phyloP scores from a whole-genome alignment of 805 yeast species.

The Schwanniomyces pseudopolymorphus region DNA sequence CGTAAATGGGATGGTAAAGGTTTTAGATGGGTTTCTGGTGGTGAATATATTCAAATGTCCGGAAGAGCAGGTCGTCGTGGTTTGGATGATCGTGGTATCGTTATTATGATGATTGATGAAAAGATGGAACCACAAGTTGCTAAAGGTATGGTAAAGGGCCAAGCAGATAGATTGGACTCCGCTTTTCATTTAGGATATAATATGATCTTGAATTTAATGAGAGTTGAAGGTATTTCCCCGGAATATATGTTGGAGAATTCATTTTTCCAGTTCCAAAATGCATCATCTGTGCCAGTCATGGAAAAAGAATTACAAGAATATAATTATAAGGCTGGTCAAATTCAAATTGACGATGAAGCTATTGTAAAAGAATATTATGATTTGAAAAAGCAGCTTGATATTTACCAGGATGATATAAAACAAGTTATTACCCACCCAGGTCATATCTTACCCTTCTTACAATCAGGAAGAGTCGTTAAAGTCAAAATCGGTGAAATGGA shows the following conservation, averaged over 20 bases:
- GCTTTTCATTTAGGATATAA: conserved; percentile 97
- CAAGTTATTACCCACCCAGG: conserved; percentile 90
- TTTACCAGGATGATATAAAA: conserved; percentile 72
- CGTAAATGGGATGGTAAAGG: conserved; percentile 98
- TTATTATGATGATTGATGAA: conserved; percentile 98
- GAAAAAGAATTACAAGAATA: conserved; percentile 63
- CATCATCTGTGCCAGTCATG: conserved; percentile 83
- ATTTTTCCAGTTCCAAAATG: conserved; percentile 92
- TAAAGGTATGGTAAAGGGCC: conserved; percentile 99
- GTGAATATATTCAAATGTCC: conserved; percentile 99
- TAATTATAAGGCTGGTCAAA: conserved; percentile 45
- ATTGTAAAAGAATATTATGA: conserved; percentile 81
- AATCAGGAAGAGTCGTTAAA: conserved; percentile 82
- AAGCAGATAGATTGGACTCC: conserved; percentile 94
- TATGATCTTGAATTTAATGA: conserved; percentile 92
- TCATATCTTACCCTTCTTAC: conserved; percentile 76
- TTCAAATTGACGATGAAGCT: conserved; percentile 71
- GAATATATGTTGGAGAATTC: conserved; percentile 95
- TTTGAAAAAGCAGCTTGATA: conserved; percentile 65
- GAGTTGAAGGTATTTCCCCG: conserved; percentile 98
- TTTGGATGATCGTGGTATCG: conserved; percentile 98
- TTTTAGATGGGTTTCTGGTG: conserved; percentile 99
- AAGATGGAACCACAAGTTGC: conserved; percentile 99
- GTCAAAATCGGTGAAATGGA: conserved; percentile 61
- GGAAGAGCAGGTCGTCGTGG: conserved; percentile 99